Conservation (phyloP, 2,329 filamentous ascomycete genomes). For the Cercospora sp. region DNA sequence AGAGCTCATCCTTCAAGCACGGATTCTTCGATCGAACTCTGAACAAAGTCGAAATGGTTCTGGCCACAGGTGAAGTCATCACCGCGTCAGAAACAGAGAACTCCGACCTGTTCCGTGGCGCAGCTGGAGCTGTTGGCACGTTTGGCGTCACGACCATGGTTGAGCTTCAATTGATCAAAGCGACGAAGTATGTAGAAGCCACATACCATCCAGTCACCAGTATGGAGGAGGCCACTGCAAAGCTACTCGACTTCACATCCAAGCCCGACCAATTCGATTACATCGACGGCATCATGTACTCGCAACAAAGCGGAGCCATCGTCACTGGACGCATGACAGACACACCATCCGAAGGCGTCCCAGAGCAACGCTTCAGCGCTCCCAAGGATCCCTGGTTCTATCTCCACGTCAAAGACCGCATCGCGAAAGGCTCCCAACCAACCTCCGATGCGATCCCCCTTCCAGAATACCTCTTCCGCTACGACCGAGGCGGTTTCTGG, state of each 20-base stretch:
- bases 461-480: slow-evolving; percentile 69
- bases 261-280: slow-evolving; percentile 49
- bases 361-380: slow-evolving; percentile 43
- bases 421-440: slow-evolving; percentile 45
- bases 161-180: slow-evolving; percentile 50
- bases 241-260: slow-evolving; percentile 42
- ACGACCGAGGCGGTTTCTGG: slow-evolving; percentile 71
- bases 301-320: slow-evolving; percentile 45
- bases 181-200: slow-evolving; percentile 52
- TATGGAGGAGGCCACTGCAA: slow-evolving; percentile 47
- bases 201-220: slow-evolving; percentile 49
- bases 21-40: slow-evolving; percentile 66
- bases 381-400: slow-evolving; percentile 56
- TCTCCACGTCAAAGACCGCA: slow-evolving; percentile 45
- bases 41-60: slow-evolving; percentile 64
- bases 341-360: slow-evolving; percentile 13
- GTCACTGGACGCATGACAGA: slow-evolving; percentile 49
- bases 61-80: slow-evolving; percentile 60
- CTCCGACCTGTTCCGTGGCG: slow-evolving; percentile 64
- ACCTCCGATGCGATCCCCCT: slow-evolving; percentile 60
- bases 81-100: slow-evolving; percentile 57
- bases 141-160: slow-evolving; percentile 65
- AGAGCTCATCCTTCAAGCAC: slow-evolving; percentile 68
- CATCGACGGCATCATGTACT: slow-evolving; percentile 55
- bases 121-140: slow-evolving; percentile 66